phyloP scores from a whole-genome alignment of 208 protist genomes.

The Tritrichomonas musculus region DNA sequence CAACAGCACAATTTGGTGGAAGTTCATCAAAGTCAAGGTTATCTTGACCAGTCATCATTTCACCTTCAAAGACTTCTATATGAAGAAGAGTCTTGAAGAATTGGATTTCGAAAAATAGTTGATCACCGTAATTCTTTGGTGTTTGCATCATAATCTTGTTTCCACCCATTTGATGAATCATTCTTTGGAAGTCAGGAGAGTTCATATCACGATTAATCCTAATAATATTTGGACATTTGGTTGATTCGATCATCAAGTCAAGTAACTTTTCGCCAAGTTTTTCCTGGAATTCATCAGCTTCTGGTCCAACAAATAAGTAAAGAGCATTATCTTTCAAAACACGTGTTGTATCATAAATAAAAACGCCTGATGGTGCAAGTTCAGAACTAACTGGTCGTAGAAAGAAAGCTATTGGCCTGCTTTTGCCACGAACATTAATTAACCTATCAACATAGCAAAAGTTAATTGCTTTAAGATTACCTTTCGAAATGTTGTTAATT shows the following conservation, averaged over 20 bases:
- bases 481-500: not conserved
- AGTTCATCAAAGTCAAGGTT: not conserved
- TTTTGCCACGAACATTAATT: not conserved
- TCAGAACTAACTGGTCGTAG: not conserved
- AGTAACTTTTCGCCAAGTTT: not conserved
- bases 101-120: conserved; percentile 17
- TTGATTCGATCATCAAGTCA: too few relatives aligned
- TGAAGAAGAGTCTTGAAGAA: not conserved
- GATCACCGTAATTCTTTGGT: not conserved
- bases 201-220: not conserved
- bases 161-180: not conserved
- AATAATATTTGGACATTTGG: not conserved
- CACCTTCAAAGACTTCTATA: not conserved
- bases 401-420: not conserved
- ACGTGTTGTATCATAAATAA: not conserved
- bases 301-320: not conserved
- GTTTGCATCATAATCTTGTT: not conserved
- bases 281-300: not conserved
- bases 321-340: not conserved
- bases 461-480: not conserved
- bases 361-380: not conserved
- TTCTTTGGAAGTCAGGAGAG: not conserved
- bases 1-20: not conserved
- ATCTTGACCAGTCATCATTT: not conserved
- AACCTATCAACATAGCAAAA: not conserved